Evolutionary conservation across 371 early-diverging fungal species (phyloP).

Genomic region (Capillidium rhysosporum): DNA sequence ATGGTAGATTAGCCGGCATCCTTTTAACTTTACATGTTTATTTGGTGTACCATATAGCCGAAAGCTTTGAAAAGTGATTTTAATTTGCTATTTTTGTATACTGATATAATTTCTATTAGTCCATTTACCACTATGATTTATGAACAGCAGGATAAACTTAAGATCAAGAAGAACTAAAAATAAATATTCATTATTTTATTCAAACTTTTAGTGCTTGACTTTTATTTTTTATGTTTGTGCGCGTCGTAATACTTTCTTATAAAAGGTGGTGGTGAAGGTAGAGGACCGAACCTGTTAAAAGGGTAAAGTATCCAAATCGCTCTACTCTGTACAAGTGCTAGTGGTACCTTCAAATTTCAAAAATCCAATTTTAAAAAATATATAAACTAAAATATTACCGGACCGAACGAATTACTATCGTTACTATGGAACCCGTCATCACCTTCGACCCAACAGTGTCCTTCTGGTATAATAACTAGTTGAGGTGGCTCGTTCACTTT

Average conservation of each 20-base stretch:
- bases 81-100: background rate
- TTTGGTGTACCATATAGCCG: constrained; percentile 49
- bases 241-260: no score
- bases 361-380: background rate
- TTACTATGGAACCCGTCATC: constrained; percentile 70
- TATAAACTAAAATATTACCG: constrained; percentile 21
- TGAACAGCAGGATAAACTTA: constrained; percentile 27
- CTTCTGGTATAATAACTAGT: constrained; percentile 36
- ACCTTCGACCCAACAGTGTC: constrained; percentile 85
- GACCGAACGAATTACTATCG: constrained; percentile 75
- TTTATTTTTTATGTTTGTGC: no score
- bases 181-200: no score
- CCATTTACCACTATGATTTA: constrained; percentile 68
- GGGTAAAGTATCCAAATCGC: background rate
- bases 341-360: background rate
- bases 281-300: constrained; percentile 1
- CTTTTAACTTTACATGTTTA: constrained; percentile 43
- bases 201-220: no score
- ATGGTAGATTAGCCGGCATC: constrained; percentile 41
- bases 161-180: constrained; percentile 5
- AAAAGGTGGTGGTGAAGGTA: no score
- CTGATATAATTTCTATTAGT: constrained; percentile 12
- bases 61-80: constrained; percentile 59
- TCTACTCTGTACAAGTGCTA: background rate
- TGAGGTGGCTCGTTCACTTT: background rate